phyloP scores from a whole-genome alignment of 257 asterid species.

The Solanum lycopersicoides region DNA sequence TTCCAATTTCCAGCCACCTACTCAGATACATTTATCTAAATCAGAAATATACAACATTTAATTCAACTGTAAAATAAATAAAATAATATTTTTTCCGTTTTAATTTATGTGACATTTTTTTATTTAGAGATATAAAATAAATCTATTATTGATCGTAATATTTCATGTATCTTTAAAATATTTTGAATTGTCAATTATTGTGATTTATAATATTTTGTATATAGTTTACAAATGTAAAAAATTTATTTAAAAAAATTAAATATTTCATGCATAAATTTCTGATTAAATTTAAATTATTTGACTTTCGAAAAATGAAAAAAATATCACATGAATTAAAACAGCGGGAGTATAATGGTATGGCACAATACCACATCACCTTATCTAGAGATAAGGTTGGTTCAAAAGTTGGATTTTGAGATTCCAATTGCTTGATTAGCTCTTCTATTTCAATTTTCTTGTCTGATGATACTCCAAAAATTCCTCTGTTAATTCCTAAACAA shows the following conservation, averaged over 20 bases:
- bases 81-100: background rate
- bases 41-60: background rate
- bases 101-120: background rate
- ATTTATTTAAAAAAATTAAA: too few relatives aligned
- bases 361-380: constrained; percentile 36
- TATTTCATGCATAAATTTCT: too few relatives aligned
- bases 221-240: too few relatives aligned
- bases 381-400: constrained; percentile 54
- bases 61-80: background rate
- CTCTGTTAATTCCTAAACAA: constrained; percentile 63
- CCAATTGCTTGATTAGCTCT: constrained; percentile 49
- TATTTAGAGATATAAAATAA: background rate
- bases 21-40: background rate
- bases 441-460: constrained; percentile 50
- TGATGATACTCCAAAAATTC: constrained; percentile 72
- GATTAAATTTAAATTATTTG: too few relatives aligned
- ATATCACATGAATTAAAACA: too few relatives aligned
- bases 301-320: too few relatives aligned
- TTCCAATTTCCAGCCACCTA: constrained; percentile 84
- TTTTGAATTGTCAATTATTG: too few relatives aligned
- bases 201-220: too few relatives aligned
- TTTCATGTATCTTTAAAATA: too few relatives aligned
- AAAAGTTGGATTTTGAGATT: constrained; percentile 71
- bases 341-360: background rate
- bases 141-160: too few relatives aligned